Evolutionary conservation across 345 rosid genomes (phyloP).

Genomic region (Syzygium aqueum): DNA sequence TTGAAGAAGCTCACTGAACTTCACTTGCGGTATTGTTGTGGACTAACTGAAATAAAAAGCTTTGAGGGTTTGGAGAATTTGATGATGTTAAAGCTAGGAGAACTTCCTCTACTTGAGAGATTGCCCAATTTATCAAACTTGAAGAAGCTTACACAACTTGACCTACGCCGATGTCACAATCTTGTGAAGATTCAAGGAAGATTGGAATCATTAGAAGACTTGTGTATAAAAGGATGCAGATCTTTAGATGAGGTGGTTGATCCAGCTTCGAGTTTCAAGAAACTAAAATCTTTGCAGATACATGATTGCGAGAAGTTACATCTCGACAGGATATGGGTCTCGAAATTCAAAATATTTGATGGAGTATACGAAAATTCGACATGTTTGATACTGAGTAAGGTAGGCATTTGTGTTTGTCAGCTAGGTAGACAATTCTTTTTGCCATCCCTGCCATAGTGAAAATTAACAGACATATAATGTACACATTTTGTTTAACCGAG

Average conservation of each 20-base stretch:
- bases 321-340: too few relatives aligned
- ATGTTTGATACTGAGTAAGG: background rate
- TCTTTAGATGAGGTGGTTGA: background rate
- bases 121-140: background rate
- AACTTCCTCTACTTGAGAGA: background rate
- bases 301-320: too few relatives aligned
- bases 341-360: background rate
- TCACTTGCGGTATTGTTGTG: background rate
- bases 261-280: too few relatives aligned
- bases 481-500: background rate
- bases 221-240: background rate
- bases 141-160: background rate
- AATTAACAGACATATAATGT: background rate
- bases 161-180: background rate
- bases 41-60: background rate
- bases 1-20: background rate
- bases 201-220: background rate
- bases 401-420: background rate
- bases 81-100: too few relatives aligned
- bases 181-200: background rate
- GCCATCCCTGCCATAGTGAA: background rate
- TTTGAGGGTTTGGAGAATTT: too few relatives aligned
- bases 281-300: too few relatives aligned
- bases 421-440: background rate
- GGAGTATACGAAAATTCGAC: background rate